Percentiles rank a stretch among this genome's conserved stretches.
Conservation (phyloP, 2,329 filamentous ascomycete species). For the Cytospora piceae region DNA sequence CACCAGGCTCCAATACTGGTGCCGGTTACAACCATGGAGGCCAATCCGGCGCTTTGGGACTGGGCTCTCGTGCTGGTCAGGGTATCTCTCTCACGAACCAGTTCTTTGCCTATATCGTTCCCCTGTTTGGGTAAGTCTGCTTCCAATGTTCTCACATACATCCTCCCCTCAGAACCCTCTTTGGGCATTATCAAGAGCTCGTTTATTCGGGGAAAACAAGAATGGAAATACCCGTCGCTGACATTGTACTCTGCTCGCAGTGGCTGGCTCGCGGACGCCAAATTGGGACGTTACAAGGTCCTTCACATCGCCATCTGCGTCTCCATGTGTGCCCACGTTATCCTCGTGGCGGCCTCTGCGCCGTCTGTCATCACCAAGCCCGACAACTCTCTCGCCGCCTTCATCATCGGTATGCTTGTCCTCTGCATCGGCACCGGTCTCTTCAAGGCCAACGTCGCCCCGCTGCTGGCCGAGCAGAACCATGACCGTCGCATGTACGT, state of each 20-base stretch:
- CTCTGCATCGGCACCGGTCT: slow-evolving; percentile 71
- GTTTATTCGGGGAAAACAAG: no score
- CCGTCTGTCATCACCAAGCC: slow-evolving; percentile 63
- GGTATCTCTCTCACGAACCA: slow-evolving; percentile 55
- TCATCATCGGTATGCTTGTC: slow-evolving; percentile 65
- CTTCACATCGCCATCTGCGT: slow-evolving; percentile 69
- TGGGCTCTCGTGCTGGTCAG: slow-evolving; percentile 60
- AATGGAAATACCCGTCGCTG: not conserved
- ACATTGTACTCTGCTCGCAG: slow-evolving; percentile 35
- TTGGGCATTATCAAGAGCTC: no score
- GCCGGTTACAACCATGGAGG: slow-evolving; percentile 42
- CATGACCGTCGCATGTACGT: slow-evolving; percentile 61
- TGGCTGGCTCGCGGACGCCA: slow-evolving; percentile 67
- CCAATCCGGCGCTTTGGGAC: slow-evolving; percentile 57
- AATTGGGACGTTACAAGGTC: slow-evolving; percentile 73
- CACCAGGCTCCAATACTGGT: slow-evolving; percentile 57
- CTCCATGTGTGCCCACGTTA: slow-evolving; percentile 67
- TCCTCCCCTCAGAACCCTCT: no score
- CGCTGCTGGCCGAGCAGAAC: slow-evolving; percentile 73
- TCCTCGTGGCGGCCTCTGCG: slow-evolving; percentile 68
- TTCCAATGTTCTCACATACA: no score
- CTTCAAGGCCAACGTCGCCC: slow-evolving; percentile 81
- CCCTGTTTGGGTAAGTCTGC: slow-evolving; percentile 42
- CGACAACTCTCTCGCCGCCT: slow-evolving; percentile 64
- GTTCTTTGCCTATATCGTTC: slow-evolving; percentile 30